phyloP scores from a whole-genome alignment of 129 eudicot species.

The Flaveria linearis region DNA sequence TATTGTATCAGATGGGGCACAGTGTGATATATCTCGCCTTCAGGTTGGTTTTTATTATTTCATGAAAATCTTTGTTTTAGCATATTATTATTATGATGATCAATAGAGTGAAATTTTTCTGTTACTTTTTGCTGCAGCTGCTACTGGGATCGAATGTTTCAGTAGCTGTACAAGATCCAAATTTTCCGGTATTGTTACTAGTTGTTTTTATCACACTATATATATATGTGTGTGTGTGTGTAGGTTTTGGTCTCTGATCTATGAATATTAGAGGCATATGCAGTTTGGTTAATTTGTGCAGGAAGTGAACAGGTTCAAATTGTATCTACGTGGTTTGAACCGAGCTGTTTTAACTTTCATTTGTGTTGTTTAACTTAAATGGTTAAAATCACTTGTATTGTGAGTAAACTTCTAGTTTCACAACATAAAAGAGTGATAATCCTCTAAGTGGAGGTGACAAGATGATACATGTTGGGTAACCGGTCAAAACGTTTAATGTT shows the following conservation, averaged over 20 bases:
- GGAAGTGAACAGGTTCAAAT: background rate
- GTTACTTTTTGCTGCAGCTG: conserved; percentile 43
- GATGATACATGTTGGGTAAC: background rate
- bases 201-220: background rate
- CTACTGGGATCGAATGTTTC: conserved; percentile 82
- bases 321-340: background rate
- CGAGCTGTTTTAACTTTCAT: background rate
- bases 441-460: background rate
- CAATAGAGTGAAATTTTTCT: background rate
- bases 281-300: background rate
- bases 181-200: conserved; percentile 62
- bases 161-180: conserved; percentile 87
- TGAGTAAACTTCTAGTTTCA: background rate
- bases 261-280: background rate
- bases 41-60: conserved; percentile 37
- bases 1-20: conserved; percentile 64
- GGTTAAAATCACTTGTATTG: conserved; percentile 4
- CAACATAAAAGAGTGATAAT: background rate
- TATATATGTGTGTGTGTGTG: background rate
- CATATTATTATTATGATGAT: background rate
- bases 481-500: background rate
- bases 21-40: conserved; percentile 68
- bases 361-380: background rate
- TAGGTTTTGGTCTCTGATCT: background rate
- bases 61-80: background rate